Base-by-base conservation (phyloP, 495 filamentous ascomycete genomes). In the Mycothermus thermophilus region DNA sequence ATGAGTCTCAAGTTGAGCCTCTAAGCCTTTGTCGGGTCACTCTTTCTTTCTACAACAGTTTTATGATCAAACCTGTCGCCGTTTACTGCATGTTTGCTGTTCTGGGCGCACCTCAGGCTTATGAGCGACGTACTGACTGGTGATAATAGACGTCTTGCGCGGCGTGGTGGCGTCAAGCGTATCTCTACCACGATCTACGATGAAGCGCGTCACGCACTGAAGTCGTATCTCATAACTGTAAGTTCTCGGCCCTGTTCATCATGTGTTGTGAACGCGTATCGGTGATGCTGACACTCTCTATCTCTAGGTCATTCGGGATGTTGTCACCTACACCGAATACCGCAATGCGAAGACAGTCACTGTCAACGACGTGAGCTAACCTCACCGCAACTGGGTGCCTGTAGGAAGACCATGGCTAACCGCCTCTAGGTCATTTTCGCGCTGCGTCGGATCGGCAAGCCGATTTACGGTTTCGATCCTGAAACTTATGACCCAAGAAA, bases 111-210 rank as follows among this genome's bases (percentile, higher is more conserved):
- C n/a, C n/a, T n/a, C n/a, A n/a, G n/a, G n/a, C n/a, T n/a, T n/a
- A n/a, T n/a, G n/a, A n/a, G n/a, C n/a, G n/a, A n/a, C n/a, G n/a
- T n/a, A n/a, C n/a, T n/a, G n/a, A n/a, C n/a, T n/a, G n/a, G n/a
- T n/a, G n/a, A n/a, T n/a, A n/a, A n/a, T n/a, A n/a, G 82, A 30
- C 80, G 83, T 34, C 62, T 92, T 3, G 83, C 83, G 4, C 72
- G 83, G 1, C 73, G 83, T 12, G 83, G 83, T 3, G 83, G 83
- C 0, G 71, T 90, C 4, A 80, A 82, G 42, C 60, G 83, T 0
- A 84, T 92, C 12, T 78, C 72, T 0, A 64, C 44, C 0, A 40
- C 32, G 0, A 77, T 93, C n/a, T 93, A 94, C 48, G 68, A 83
- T 1, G 79, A 84, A 0, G 57, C 70, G 1, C 65, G 85, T 0